Percentiles rank a stretch among this genome's conserved stretches.
phyloP scores from a whole-genome alignment of 2,329 filamentous ascomycete genomes.

The Colletotrichum musae region DNA sequence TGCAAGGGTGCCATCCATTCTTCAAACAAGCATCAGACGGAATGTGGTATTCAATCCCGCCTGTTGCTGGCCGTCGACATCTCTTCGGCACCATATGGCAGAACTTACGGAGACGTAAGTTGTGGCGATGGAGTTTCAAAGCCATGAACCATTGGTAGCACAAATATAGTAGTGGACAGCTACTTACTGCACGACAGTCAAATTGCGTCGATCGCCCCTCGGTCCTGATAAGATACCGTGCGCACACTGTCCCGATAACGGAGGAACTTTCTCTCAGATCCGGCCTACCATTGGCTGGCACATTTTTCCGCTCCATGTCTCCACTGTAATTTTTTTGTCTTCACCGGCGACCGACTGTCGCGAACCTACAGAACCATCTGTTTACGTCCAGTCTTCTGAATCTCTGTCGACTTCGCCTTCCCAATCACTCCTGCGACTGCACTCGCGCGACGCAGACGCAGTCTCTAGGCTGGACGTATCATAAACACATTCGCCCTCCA shows the following conservation, averaged over 20 bases:
- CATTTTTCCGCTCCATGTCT: constrained; percentile 30
- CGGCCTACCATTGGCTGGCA: constrained; percentile 15
- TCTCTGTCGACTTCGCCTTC: constrained; percentile 14
- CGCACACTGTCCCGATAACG: constrained; percentile 25
- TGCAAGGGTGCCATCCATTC: too few species aligned
- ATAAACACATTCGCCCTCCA: background rate
- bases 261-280: background rate
- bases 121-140: too few species aligned
- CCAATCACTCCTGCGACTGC: background rate
- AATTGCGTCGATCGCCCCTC: constrained; percentile 1
- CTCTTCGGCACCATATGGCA: too few species aligned
- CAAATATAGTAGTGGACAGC: too few species aligned
- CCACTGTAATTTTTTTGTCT: constrained; percentile 42
- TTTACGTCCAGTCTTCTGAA: constrained; percentile 3
- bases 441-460: constrained; percentile 17
- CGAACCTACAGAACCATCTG: constrained; percentile 24
- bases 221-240: background rate
- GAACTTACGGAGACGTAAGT: too few species aligned
- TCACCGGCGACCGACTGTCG: constrained; percentile 15
- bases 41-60: too few species aligned
- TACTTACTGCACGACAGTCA: too few species aligned
- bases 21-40: too few species aligned
- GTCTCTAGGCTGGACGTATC: background rate
- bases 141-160: too few species aligned
- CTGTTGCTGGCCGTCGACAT: too few species aligned